A percentile compares a stretch with the other conserved stretches of the same genome.
These are phyloP conservation scores for Huntiella moniliformis DNA, from an alignment of 2,329 filamentous ascomycete genomes.

Conservation along the genomic window DNA sequence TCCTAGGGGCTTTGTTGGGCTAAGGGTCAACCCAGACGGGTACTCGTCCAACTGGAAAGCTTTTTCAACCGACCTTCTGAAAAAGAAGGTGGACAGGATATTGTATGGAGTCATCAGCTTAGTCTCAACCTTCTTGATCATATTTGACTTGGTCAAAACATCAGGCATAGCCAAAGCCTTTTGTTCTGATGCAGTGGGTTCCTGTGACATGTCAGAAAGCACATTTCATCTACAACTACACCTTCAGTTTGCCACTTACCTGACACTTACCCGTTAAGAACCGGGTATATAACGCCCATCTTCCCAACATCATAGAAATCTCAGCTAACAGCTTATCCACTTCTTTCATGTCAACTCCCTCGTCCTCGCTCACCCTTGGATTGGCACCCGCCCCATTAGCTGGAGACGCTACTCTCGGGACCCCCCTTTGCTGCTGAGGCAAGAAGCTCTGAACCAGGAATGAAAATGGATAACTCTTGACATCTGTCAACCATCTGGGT, in stretches of 20 bases:
- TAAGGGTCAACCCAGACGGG: constrained; percentile 61
- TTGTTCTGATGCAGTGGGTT: constrained; percentile 31
- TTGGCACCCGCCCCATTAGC: constrained; percentile 34
- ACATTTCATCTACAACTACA: constrained; percentile 7
- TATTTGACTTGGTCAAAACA: constrained; percentile 59
- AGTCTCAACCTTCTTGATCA: constrained; percentile 58
- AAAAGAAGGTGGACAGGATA: constrained; percentile 87
- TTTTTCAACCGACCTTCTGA: constrained; percentile 88
- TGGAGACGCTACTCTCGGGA: constrained; percentile 58
- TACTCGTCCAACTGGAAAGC: constrained; percentile 91
- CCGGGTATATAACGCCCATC: constrained; percentile 81
- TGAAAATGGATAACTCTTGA: constrained; percentile 94
- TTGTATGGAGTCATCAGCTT: constrained; percentile 71
- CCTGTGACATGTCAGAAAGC: constrained; percentile 20
- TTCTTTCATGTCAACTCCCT: constrained; percentile 91
- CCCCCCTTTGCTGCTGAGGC: constrained; percentile 47
- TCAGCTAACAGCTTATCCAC: constrained; percentile 76
- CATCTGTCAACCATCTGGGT: constrained; percentile 74
- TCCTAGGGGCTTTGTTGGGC: constrained; percentile 49
- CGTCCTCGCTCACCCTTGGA: constrained; percentile 57
- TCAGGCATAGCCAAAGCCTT: constrained; percentile 46
- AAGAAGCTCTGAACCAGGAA: constrained; percentile 92
- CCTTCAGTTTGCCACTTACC: constrained; percentile 32
- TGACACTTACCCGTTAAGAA: constrained; percentile 77
- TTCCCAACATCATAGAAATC: constrained; percentile 75